Percentiles rank a stretch among this genome's conserved stretches.
phyloP scores from a whole-genome alignment of 768 basidiomycete species.

The Auricularia auricula-judae region DNA sequence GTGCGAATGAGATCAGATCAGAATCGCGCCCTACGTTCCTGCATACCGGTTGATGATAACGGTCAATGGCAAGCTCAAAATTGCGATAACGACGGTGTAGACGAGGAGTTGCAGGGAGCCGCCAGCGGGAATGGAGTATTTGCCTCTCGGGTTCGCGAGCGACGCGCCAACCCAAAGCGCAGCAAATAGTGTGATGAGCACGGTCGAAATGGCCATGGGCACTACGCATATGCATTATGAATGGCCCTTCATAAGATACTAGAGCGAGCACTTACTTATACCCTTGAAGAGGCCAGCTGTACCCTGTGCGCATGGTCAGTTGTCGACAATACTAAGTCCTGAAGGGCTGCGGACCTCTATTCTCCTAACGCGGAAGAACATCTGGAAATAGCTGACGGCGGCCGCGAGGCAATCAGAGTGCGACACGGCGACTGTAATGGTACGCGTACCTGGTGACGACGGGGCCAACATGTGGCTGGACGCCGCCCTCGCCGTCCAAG shows the following conservation, averaged over 20 bases:
- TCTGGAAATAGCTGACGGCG: constrained; percentile 31
- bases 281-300: constrained; percentile 74
- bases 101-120: constrained; percentile 50
- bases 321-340: background rate
- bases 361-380: constrained; percentile 57
- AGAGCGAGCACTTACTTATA: constrained; percentile 33
- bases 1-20: background rate
- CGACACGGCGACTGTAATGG: background rate
- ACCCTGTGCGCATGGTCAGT: constrained; percentile 29
- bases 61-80: constrained; percentile 56
- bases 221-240: constrained; percentile 26
- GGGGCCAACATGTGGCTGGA: constrained; percentile 62
- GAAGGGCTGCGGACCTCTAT: constrained; percentile 46
- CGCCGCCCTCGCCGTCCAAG: constrained; percentile 64
- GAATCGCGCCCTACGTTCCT: background rate
- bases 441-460: constrained; percentile 51
- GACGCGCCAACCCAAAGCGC: constrained; percentile 44
- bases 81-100: constrained; percentile 54
- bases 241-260: constrained; percentile 12
- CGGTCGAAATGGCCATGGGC: constrained; percentile 37
- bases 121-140: constrained; percentile 51
- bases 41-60: constrained; percentile 69
- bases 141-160: constrained; percentile 35
- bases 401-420: background rate
- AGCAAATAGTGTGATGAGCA: constrained; percentile 46